These are phyloP conservation scores for Cornus suecica DNA, from an alignment of 148 eudicot species.

Conservation along the genomic window DNA sequence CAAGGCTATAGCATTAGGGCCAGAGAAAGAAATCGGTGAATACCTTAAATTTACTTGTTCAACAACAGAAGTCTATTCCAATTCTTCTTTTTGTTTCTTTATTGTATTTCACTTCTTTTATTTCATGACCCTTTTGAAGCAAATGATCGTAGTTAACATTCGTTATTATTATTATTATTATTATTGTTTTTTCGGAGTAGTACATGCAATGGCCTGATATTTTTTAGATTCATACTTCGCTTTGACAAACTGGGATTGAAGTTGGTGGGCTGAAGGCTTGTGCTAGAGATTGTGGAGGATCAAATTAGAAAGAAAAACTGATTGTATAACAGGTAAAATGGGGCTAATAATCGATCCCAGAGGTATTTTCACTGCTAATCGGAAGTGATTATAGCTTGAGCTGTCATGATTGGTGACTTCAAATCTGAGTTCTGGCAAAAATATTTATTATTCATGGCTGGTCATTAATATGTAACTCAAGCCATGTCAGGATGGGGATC, in stretches of 20 bases:
- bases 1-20: constrained; percentile 41
- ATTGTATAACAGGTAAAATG: too few relatives aligned
- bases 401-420: neutral
- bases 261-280: neutral
- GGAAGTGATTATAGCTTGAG: neutral
- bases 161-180: too few relatives aligned
- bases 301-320: too few relatives aligned
- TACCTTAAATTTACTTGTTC: neutral
- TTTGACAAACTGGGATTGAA: neutral
- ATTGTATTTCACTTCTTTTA: neutral
- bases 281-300: neutral
- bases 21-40: constrained; percentile 1
- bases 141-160: neutral
- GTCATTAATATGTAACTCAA: neutral
- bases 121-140: neutral
- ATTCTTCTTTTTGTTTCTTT: neutral
- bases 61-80: neutral
- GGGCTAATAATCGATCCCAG: neutral
- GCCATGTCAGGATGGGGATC: neutral
- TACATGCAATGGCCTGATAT: neutral
- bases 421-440: neutral
- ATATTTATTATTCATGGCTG: neutral
- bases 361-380: neutral
- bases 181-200: neutral
- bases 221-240: neutral